phyloP scores from a whole-genome alignment of 1,139 yeast species.

The Barnettozyma hawaiiensis region DNA sequence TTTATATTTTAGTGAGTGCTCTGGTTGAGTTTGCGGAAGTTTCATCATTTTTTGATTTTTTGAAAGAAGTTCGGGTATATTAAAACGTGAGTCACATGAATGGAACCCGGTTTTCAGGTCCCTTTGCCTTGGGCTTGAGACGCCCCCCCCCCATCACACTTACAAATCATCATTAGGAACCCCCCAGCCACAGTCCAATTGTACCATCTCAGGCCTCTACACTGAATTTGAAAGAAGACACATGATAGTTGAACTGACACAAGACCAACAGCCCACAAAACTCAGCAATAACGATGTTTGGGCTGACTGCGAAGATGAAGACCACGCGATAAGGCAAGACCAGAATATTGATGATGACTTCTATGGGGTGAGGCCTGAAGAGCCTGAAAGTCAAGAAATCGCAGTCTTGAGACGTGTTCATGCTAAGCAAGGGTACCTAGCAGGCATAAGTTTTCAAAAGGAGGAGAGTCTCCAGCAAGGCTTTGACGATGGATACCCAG shows the following conservation, averaged over 20 bases:
- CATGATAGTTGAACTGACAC: slow-evolving; percentile 4
- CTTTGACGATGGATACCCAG: slow-evolving; percentile 72
- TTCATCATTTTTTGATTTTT: no score
- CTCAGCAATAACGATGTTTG: slow-evolving; percentile 35
- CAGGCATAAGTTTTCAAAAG: slow-evolving; percentile 69
- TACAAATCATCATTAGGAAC: no score
- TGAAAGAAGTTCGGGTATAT: no score
- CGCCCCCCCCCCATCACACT: no score
- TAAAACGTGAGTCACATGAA: no score
- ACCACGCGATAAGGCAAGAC: slow-evolving; percentile 9
- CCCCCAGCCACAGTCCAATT: no score
- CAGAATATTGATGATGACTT: slow-evolving; percentile 16
- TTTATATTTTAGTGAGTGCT: no score
- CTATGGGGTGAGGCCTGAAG: slow-evolving; percentile 17
- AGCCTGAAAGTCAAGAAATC: slow-evolving; percentile 24
- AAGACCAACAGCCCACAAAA: slow-evolving; percentile 1
- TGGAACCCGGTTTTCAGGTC: no score
- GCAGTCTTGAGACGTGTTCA: slow-evolving; percentile 54
- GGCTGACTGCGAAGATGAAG: slow-evolving; percentile 36
- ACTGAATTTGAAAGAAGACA: not conserved
- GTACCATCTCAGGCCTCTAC: no score
- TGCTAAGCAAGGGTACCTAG: slow-evolving; percentile 76
- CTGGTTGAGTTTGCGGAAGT: no score
- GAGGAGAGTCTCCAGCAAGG: slow-evolving; percentile 71
- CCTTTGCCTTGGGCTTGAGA: no score